A percentile compares a stretch with the other conserved stretches of the same genome.
phyloP scores from a whole-genome alignment of 805 yeast genomes.

The Grigorovia yakushimaensis region DNA sequence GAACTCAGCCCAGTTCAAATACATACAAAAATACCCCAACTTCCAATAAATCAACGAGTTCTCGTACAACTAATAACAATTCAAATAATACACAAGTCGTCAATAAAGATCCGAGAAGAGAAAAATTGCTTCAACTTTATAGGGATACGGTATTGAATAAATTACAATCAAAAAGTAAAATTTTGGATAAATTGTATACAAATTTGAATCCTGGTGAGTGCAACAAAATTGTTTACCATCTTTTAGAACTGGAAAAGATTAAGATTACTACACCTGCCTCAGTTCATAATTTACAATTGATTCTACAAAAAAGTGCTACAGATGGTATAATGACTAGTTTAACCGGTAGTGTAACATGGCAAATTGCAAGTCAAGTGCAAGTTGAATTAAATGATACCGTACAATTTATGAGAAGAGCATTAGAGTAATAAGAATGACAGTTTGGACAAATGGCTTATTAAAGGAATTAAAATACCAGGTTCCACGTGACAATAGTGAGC shows the following conservation, averaged over 20 bases:
- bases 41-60: slow-evolving; percentile 1
- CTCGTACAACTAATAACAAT: slow-evolving; percentile 1
- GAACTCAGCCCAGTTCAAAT: slow-evolving; percentile 2
- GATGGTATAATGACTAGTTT: slow-evolving; percentile 22
- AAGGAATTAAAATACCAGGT: too few species aligned
- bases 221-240: slow-evolving; percentile 7
- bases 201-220: slow-evolving; percentile 4
- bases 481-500: too few species aligned
- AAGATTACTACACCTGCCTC: slow-evolving; percentile 22
- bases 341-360: slow-evolving; percentile 19
- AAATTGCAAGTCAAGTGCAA: slow-evolving; percentile 21
- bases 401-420: slow-evolving; percentile 28
- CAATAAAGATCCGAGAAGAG: slow-evolving; percentile 21
- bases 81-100: slow-evolving; percentile 2
- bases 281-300: slow-evolving; percentile 25
- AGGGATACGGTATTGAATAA: slow-evolving; percentile 27
- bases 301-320: slow-evolving; percentile 23
- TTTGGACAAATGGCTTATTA: too few species aligned
- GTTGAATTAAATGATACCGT: slow-evolving; percentile 27
- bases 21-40: not conserved
- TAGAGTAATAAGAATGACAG: too few species aligned
- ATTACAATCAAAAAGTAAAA: slow-evolving; percentile 19
- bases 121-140: slow-evolving; percentile 23
- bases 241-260: slow-evolving; percentile 14
- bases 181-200: slow-evolving; percentile 15